Base-by-base conservation (phyloP, 1,139 yeast genomes). In the Wickerhamomyces sp. region DNA sequence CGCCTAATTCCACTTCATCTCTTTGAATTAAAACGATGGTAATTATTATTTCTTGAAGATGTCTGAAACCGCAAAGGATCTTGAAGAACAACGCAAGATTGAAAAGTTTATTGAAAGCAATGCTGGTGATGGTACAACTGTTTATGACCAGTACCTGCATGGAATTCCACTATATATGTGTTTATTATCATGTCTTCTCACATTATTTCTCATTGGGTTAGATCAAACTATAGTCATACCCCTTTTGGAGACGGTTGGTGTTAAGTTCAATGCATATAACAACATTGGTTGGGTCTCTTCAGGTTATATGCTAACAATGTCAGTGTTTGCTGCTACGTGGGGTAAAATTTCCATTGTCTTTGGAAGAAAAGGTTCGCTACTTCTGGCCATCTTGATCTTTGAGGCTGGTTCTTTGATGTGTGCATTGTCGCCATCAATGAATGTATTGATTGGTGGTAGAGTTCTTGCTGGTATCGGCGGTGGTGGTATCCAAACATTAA, bases 381-480 rank as follows among this genome's bases (percentile, higher is more conserved):
- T 77, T 12, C 60, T 58, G 1, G 76, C 81, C 1, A 65, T 81
- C 10, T 50, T 73, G 10, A 53, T 82, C 2, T 82, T 82, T 51
- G 83, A 78, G 54, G 53, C 72, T 3, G 89, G 89, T 0, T 79
- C 87, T 2, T 65, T 82, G 37, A 60, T 82, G 4, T 67, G 78
- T 27, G 90, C 80, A 0, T 56, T 80, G 5, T 66, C 89, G 0
- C 65, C 57, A 16, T 67, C 68, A 29, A 79, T 81, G 79, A 65
- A 70, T 47, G 72, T 75, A 69, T 61, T 83, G 39, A 79, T 84
- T 44, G 87, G 78, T 1, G 90, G 88, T 1, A 68, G 92, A 50
- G 81, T 79, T 7, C 63, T 84, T 27, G 80, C 81, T 38, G 94
- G 94, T 40, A 54, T 78, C 35, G 94, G 92, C 14, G 90, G 83